Percentiles rank a stretch among this genome's conserved stretches.
Conservation (phyloP, 2,329 filamentous ascomycete species). For the Chaetomiaceae sp. region DNA sequence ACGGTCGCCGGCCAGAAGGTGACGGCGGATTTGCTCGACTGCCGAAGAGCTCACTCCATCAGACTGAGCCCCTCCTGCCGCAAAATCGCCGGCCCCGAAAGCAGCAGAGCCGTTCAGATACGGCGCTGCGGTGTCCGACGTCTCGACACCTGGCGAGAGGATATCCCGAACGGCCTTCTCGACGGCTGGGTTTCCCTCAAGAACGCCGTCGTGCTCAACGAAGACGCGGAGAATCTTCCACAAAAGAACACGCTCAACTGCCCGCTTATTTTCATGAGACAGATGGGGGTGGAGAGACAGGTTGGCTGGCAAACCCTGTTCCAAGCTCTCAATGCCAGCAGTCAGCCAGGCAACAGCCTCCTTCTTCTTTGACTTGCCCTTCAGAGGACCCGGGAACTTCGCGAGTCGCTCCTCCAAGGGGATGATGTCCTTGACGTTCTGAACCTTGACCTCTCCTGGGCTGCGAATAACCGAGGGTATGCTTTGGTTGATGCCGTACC, state of each 20-base stretch:
- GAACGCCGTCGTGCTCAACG: slow-evolving; percentile 76
- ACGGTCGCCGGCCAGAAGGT: slow-evolving; percentile 73
- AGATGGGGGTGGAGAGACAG: slow-evolving; percentile 45
- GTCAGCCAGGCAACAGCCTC: slow-evolving; percentile 78
- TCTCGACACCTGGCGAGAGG: slow-evolving; percentile 56
- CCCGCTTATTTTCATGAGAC: slow-evolving; percentile 61
- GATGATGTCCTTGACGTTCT: slow-evolving; percentile 67
- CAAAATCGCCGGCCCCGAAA: slow-evolving; percentile 20
- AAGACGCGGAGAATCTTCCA: slow-evolving; percentile 83
- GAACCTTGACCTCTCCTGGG: slow-evolving; percentile 76
- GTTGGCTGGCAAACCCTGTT: slow-evolving; percentile 52
- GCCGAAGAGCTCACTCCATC: slow-evolving; percentile 67
- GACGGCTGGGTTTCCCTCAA: slow-evolving; percentile 68
- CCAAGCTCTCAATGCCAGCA: slow-evolving; percentile 68
- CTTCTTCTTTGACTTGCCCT: slow-evolving; percentile 92
- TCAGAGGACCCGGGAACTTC: slow-evolving; percentile 86
- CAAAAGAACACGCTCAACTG: slow-evolving; percentile 73
- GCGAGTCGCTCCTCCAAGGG: slow-evolving; percentile 66
- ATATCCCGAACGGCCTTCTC: slow-evolving; percentile 71
- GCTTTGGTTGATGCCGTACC: slow-evolving; percentile 71
- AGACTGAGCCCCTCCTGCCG: slow-evolving; percentile 27
- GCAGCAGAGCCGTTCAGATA: slow-evolving; percentile 26
- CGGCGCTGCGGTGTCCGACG: slow-evolving; percentile 25
- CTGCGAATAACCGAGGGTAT: slow-evolving; percentile 75
- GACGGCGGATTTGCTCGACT: slow-evolving; percentile 66